Percentiles rank a stretch among this genome's conserved stretches.
Conservation (phyloP, 1,284 basidiomycete genomes). For the Vanrija pseudolonga region DNA sequence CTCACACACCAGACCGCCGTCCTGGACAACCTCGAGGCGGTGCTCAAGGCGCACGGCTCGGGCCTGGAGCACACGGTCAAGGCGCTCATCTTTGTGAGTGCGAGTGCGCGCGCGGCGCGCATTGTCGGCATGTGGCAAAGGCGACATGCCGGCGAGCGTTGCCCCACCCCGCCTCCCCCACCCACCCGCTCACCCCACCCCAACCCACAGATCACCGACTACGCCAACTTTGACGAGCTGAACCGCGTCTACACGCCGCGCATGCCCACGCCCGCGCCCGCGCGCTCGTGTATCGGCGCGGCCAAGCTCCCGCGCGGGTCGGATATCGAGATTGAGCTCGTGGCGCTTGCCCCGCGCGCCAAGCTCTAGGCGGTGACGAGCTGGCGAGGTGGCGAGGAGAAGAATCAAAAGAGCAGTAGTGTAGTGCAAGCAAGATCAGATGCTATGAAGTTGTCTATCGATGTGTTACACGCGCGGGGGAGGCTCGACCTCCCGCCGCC, state of each 20-base stretch:
- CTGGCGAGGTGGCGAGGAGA: too few relatives aligned
- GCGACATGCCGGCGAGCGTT: too few relatives aligned
- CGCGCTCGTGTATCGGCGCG: constrained; percentile 63
- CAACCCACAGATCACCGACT: constrained; percentile 31
- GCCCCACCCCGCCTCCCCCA: too few relatives aligned
- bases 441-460: too few relatives aligned
- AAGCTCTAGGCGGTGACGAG: constrained; percentile 12
- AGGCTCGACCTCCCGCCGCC: too few relatives aligned
- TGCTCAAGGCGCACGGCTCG: constrained; percentile 62
- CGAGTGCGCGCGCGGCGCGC: background rate
- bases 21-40: constrained; percentile 58
- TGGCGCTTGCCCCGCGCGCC: constrained; percentile 47
- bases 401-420: too few relatives aligned
- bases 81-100: constrained; percentile 59
- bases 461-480: too few relatives aligned
- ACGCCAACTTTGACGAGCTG: constrained; percentile 29
- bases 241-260: constrained; percentile 26
- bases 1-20: constrained; percentile 52
- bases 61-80: constrained; percentile 60
- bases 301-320: constrained; percentile 57
- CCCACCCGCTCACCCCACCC: too few relatives aligned
- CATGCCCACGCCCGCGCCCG: constrained; percentile 53
- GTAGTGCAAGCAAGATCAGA: too few relatives aligned
- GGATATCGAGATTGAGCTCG: constrained; percentile 62
- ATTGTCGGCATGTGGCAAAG: background rate